phyloP scores from a whole-genome alignment of 768 basidiomycete species.

The Kwoniella sp. region DNA sequence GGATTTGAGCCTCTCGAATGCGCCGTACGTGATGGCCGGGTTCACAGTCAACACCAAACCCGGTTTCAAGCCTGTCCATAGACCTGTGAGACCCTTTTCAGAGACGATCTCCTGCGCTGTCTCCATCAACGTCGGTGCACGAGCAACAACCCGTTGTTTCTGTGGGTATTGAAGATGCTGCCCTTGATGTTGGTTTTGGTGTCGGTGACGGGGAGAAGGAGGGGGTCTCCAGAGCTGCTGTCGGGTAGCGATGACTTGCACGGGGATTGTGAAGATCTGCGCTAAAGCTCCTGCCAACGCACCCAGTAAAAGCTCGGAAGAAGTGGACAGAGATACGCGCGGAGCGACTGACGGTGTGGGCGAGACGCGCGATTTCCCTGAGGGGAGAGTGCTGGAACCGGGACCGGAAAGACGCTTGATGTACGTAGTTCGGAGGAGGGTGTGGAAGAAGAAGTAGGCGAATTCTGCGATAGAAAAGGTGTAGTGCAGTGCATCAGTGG shows the following conservation, averaged over 20 bases:
- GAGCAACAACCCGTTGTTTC: slow-evolving; percentile 39
- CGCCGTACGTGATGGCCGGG: slow-evolving; percentile 95
- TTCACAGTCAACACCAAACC: slow-evolving; percentile 94
- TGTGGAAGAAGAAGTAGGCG: slow-evolving; percentile 99
- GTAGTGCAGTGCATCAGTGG: neutral
- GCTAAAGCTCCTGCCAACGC: slow-evolving; percentile 91
- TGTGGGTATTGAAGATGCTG: neutral
- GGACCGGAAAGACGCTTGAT: slow-evolving; percentile 20
- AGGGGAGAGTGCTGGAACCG: slow-evolving; percentile 6
- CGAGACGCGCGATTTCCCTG: neutral
- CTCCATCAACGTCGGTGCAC: slow-evolving; percentile 65
- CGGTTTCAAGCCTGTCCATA: slow-evolving; percentile 93
- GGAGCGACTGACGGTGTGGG: slow-evolving; percentile 5
- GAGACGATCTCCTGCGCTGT: slow-evolving; percentile 84
- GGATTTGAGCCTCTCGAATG: slow-evolving; percentile 87
- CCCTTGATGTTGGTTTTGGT: neutral
- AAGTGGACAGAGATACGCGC: slow-evolving; percentile 45
- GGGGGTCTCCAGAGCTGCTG: slow-evolving; percentile 76
- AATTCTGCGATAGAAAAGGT: slow-evolving; percentile 67
- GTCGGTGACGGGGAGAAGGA: slow-evolving; percentile 6
- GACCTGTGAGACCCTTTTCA: slow-evolving; percentile 60
- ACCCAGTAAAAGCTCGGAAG: slow-evolving; percentile 76
- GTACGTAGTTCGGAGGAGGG: slow-evolving; percentile 71
- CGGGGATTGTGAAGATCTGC: slow-evolving; percentile 97
- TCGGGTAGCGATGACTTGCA: slow-evolving; percentile 93